Base-by-base conservation (phyloP, 2,329 filamentous ascomycete species). In the Gyromitra esculenta region DNA sequence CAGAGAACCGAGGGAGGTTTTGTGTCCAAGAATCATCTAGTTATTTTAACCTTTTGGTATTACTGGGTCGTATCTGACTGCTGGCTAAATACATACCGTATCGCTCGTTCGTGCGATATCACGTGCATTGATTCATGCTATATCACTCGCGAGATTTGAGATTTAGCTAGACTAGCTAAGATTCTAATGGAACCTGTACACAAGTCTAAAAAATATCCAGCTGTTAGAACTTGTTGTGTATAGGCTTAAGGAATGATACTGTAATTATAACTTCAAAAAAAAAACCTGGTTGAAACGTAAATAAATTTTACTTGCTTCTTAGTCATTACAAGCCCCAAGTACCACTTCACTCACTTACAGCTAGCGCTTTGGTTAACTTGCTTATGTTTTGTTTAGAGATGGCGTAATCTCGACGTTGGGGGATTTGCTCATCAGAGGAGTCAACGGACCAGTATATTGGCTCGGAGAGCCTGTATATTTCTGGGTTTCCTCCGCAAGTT, bases 321-420 rank as follows among this genome's bases (percentile, higher is more conserved):
- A 37, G 11, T 13, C 25, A 37, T 9, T n/a, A 13, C 54, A 57
- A 39, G 4, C 3, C 37, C 25, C 25, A 31, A 31, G 25, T 57
- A n/a, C 13, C 31, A 25, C 31, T 21, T 54, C 18, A 13, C 18
- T 7, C 15, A 57, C 37, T 43, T 60, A 43, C 18, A 57, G 11
- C 7, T 60, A 3, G 57, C 57, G 35, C 35, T 41, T 60, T 39
- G 13, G 31, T 43, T 1, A 39, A 21, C 39, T 18, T 67, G 5
- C 25, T 59, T 48, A 11, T 7, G 7, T 31, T 18, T 50, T 37
- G 9, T 18, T 25, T 15, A 18, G 4, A 13, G 31, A 18, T 64
- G n/a, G 64, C 57, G 71, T 64, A 72, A 65, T 60, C 43, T 7
- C 54, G 64, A 45, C 25, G 45, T 68, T 52, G n/a, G 48, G 31